Evolutionary conservation across 176 grass and related monocot genomes (phyloP).

Genomic region (Phragmites australis): DNA sequence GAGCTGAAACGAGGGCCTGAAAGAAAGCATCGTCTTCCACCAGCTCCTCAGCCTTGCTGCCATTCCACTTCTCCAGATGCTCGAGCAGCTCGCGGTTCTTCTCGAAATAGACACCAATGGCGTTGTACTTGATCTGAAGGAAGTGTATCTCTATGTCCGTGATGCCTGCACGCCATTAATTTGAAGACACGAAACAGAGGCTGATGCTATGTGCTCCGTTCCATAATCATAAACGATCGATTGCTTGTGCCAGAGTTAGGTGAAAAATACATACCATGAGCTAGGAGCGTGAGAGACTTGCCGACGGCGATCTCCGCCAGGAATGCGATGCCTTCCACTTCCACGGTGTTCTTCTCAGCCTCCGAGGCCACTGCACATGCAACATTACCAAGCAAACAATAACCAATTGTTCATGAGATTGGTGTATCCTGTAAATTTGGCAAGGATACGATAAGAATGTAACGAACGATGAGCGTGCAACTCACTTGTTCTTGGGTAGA

Average conservation of each 20-base stretch:
- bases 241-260: too few species aligned
- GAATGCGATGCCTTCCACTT: slow-evolving; percentile 47
- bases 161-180: slow-evolving; percentile 45
- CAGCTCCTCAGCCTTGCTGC: slow-evolving; percentile 48
- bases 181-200: neutral
- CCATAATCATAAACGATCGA: neutral
- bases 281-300: slow-evolving; percentile 35
- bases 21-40: slow-evolving; percentile 61
- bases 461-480: neutral
- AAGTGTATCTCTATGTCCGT: slow-evolving; percentile 96
- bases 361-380: slow-evolving; percentile 5
- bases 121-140: slow-evolving; percentile 92
- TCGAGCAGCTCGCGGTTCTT: neutral
- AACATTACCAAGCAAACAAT: neutral
- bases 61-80: slow-evolving; percentile 56
- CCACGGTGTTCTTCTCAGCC: slow-evolving; percentile 3
- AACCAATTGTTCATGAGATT: neutral
- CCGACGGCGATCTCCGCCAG: slow-evolving; percentile 24
- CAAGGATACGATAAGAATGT: neutral
- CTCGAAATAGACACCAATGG: slow-evolving; percentile 79
- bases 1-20: slow-evolving; percentile 55
- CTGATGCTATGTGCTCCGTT: neutral
- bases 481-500: neutral
- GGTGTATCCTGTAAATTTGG: too few species aligned
- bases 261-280: neutral